Conservation (phyloP, 2,329 filamentous ascomycete species). For the Colletotrichum somersetense region DNA sequence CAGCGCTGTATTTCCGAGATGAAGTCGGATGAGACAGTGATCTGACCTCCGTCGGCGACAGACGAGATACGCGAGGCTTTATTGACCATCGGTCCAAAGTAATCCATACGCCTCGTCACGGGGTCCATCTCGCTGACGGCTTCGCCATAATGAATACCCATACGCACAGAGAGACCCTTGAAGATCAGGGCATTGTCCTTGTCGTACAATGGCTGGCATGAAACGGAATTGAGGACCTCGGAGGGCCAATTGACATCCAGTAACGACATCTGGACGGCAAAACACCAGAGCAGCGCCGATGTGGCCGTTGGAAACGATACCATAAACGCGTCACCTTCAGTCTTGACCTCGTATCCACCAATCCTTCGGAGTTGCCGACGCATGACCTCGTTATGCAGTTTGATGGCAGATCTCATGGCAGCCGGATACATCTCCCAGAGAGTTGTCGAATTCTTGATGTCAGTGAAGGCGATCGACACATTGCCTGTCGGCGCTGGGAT, state of each 20-base stretch:
- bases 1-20: conserved; percentile 95
- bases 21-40: conserved; percentile 96
- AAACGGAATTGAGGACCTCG: conserved; percentile 88
- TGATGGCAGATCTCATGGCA: conserved; percentile 97
- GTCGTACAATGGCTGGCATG: conserved; percentile 86
- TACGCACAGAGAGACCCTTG: conserved; percentile 92
- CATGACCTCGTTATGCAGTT: conserved; percentile 97
- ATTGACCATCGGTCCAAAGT: conserved; percentile 99
- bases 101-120: conserved; percentile 98
- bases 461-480: conserved; percentile 94
- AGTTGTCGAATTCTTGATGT: conserved; percentile 98
- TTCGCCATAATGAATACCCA: conserved; percentile 96
- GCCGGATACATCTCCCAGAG: conserved; percentile 96
- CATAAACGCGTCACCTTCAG: conserved; percentile 99
- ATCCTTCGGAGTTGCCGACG: conserved; percentile 91
- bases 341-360: conserved; percentile 98
- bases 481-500: conserved; percentile 92
- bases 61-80: conserved; percentile 93
- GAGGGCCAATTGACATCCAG: conserved; percentile 93
- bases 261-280: conserved; percentile 89
- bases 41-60: conserved; percentile 95
- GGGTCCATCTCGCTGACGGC: conserved; percentile 96
- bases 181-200: conserved; percentile 91
- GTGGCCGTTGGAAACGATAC: conserved; percentile 98
- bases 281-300: conserved; percentile 94